These are phyloP conservation scores for Heteromeles arbutifolia DNA, from an alignment of 306 rosid species.

Conservation along the genomic window DNA sequence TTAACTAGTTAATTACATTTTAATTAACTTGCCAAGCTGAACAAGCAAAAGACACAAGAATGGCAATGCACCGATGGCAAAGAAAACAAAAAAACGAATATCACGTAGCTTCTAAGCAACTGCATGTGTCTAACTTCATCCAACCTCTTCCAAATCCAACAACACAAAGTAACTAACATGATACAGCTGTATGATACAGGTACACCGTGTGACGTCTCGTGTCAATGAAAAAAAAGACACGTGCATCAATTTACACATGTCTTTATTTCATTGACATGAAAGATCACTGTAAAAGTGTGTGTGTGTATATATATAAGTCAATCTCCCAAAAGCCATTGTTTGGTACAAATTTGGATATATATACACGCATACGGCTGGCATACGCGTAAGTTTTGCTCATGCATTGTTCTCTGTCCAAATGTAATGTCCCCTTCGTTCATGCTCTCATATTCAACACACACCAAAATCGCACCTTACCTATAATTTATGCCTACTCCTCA, in stretches of 20 bases:
- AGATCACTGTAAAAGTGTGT: too few species aligned
- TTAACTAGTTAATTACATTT: background rate
- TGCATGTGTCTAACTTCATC: background rate
- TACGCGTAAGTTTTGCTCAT: background rate
- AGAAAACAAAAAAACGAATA: background rate
- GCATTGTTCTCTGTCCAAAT: background rate
- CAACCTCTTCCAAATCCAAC: background rate
- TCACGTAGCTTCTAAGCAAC: background rate
- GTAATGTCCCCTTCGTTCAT: background rate
- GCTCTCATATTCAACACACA: background rate
- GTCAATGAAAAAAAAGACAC: too few species aligned
- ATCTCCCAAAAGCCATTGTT: background rate
- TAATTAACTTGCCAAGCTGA: background rate
- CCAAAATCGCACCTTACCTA: background rate
- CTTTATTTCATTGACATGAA: too few species aligned
- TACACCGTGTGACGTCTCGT: fast-evolving
- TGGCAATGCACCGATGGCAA: background rate
- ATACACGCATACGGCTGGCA: background rate
- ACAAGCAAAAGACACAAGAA: background rate
- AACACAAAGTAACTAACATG: background rate
- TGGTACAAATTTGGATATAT: background rate
- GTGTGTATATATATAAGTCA: too few species aligned
- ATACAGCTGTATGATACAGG: fast-evolving
- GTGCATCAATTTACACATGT: too few species aligned
- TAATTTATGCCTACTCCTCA: background rate